These are phyloP conservation scores for Trametes cubensis DNA, from an alignment of 768 basidiomycete genomes.

Conservation along the genomic window DNA sequence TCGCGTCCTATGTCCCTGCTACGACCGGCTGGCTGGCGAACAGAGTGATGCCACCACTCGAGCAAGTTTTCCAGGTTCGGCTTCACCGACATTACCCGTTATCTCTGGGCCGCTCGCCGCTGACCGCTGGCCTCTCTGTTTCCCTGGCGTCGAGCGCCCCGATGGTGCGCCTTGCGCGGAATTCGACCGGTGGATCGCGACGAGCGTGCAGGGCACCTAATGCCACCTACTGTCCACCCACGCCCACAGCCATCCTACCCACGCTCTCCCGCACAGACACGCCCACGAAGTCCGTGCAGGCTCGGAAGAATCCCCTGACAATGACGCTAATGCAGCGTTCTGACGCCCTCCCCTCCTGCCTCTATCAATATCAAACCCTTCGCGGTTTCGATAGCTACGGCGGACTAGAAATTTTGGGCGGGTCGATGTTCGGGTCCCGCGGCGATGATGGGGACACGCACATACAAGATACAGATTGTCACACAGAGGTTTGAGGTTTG, in stretches of 20 bases:
- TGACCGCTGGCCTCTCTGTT: not conserved
- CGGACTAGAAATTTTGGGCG: not conserved
- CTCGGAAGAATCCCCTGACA: not conserved
- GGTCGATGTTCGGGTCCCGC: not conserved
- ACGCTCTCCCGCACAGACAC: not conserved
- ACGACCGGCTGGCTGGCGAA: too few species aligned
- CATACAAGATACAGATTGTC: not conserved
- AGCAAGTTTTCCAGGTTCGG: too few species aligned
- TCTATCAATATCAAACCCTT: not conserved
- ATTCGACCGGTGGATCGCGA: too few species aligned
- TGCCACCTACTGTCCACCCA: too few species aligned
- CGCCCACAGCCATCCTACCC: too few species aligned
- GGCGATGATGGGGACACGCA: not conserved
- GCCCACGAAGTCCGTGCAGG: constrained; percentile 6
- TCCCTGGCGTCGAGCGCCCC: too few species aligned
- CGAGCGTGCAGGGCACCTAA: too few species aligned
- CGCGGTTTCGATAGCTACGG: too few species aligned
- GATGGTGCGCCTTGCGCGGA: too few species aligned
- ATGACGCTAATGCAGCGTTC: not conserved
- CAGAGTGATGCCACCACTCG: too few species aligned
- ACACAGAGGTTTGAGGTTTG: not conserved
- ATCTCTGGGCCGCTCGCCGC: not conserved
- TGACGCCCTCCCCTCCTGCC: not conserved
- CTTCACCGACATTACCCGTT: not conserved
- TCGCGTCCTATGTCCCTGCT: too few species aligned